Conservation (phyloP, 208 protist species). For the Porcisia deanei region DNA sequence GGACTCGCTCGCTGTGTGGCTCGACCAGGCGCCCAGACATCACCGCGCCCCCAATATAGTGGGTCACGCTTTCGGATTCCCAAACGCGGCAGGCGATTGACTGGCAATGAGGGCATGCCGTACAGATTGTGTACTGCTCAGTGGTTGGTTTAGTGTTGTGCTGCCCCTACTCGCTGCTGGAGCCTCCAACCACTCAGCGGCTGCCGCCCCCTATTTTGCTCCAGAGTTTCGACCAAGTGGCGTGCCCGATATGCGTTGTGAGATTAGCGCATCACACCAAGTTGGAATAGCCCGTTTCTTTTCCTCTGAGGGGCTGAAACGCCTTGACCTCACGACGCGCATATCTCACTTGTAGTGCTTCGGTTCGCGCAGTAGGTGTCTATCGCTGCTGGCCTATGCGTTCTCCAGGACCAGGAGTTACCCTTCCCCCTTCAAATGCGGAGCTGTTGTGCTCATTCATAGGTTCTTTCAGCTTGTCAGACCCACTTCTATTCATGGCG, state of each 20-base stretch:
- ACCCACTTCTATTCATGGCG: background rate
- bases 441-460: too few relatives aligned
- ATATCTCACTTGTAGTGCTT: background rate
- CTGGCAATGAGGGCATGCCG: background rate
- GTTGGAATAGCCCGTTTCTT: background rate
- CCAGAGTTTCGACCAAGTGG: background rate
- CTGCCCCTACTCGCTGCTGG: background rate
- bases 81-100: background rate
- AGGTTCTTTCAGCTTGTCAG: background rate
- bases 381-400: background rate
- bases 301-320: background rate
- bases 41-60: background rate
- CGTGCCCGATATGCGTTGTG: background rate
- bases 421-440: background rate
- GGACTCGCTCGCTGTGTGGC: background rate
- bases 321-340: background rate
- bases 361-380: background rate
- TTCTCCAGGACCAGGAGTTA: background rate
- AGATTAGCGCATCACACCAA: background rate
- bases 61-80: background rate
- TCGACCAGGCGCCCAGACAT: background rate
- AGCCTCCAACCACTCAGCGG: too few relatives aligned
- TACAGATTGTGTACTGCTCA: background rate
- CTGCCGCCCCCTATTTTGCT: background rate
- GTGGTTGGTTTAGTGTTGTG: background rate